These are phyloP conservation scores for Crassisporium funariophilum DNA, from an alignment of 768 basidiomycete genomes.

Conservation along the genomic window DNA sequence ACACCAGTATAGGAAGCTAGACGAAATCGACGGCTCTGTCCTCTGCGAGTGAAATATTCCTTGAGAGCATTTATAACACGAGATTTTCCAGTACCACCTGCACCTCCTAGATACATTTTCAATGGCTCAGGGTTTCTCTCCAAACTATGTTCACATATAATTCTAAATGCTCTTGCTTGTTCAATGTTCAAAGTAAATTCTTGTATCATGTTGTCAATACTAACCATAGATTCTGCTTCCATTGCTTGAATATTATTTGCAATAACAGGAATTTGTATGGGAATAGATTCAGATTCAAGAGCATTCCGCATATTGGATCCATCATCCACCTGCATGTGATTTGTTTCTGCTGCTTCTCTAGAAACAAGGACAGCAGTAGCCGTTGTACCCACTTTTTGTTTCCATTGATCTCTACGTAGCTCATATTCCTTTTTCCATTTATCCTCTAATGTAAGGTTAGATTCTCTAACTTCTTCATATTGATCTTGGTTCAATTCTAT, in stretches of 20 bases:
- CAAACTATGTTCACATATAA: conserved; percentile 30
- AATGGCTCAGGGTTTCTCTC: conserved; percentile 18
- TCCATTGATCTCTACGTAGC: not conserved
- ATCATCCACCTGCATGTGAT: not conserved
- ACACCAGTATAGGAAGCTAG: conserved; percentile 39
- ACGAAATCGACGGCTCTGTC: conserved; percentile 26
- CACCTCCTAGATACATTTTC: conserved; percentile 29
- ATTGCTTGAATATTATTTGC: not conserved
- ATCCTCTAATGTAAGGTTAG: not conserved
- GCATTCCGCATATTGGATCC: not conserved
- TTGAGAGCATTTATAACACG: conserved; percentile 37
- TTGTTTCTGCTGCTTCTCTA: not conserved
- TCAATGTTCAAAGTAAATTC: conserved; percentile 36
- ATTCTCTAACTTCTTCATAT: not conserved
- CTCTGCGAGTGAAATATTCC: conserved; percentile 27
- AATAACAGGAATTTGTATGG: not conserved
- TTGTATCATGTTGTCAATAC: conserved; percentile 17
- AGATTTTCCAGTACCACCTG: conserved; percentile 48
- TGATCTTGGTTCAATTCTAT: conserved; percentile 35
- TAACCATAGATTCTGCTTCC: conserved; percentile 22
- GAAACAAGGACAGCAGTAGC: not conserved
- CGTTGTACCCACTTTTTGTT: not conserved
- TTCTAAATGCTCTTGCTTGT: conserved; percentile 33
- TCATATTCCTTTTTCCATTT: conserved; percentile 2
- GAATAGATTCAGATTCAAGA: conserved; percentile 3